Percentiles rank a stretch among this genome's conserved stretches.
phyloP scores from a whole-genome alignment of 2,329 filamentous ascomycete genomes.

The Cladosporium sp. region DNA sequence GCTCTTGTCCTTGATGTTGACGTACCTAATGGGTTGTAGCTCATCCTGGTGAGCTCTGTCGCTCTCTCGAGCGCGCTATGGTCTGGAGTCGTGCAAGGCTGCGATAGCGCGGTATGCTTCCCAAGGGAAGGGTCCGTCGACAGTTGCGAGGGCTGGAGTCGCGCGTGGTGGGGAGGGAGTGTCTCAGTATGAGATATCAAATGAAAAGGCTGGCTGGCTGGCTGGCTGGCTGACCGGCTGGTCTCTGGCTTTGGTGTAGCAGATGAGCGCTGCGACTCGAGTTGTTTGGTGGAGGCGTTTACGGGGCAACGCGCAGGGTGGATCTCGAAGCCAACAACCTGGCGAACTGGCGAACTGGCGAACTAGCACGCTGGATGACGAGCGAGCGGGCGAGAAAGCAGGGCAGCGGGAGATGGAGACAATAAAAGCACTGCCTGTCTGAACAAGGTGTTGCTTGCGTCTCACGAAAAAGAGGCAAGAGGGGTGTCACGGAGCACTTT shows the following conservation, averaged over 20 bases:
- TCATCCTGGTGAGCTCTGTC: slow-evolving; percentile 12
- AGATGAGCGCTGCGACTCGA: background rate
- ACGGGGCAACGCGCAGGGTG: slow-evolving; percentile 1
- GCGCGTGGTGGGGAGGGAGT: slow-evolving; percentile 1
- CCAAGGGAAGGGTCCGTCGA: slow-evolving; percentile 1
- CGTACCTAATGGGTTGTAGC: slow-evolving; percentile 20
- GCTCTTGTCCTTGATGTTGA: background rate
- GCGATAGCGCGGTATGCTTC: background rate
- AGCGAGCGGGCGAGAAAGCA: background rate
- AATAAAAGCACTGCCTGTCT: background rate
- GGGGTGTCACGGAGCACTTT: slow-evolving; percentile 4
- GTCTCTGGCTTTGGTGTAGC: background rate
- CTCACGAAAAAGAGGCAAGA: background rate
- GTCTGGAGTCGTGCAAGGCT: background rate
- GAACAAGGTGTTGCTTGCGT: background rate
- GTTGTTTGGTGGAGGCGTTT: slow-evolving; percentile 1
- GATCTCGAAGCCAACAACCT: background rate
- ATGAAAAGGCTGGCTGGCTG: slow-evolving; percentile 2
- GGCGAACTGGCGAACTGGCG: background rate
- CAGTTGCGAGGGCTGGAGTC: background rate
- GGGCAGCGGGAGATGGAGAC: background rate
- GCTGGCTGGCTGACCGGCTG: background rate
- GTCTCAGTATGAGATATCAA: slow-evolving; percentile 3
- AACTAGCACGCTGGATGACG: background rate
- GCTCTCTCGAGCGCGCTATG: background rate